phyloP scores from a whole-genome alignment of 805 yeast genomes.

The Candida sithepensis region DNA sequence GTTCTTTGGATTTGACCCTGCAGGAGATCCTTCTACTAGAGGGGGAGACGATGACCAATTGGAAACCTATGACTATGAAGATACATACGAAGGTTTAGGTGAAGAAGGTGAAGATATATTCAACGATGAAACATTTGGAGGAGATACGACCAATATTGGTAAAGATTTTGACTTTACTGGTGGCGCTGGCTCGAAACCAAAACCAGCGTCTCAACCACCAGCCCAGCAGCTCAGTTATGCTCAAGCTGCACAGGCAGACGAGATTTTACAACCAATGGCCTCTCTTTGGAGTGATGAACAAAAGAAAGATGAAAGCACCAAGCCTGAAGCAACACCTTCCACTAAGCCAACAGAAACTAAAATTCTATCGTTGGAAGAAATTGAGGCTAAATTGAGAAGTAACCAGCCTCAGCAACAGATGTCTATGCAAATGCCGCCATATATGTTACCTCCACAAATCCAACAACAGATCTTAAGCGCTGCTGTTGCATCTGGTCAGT shows the following conservation, averaged over 20 bases:
- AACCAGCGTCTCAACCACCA: constrained; percentile 25
- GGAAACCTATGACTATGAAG: constrained; percentile 69
- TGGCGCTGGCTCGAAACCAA: constrained; percentile 17
- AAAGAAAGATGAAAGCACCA: constrained; percentile 15
- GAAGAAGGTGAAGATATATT: constrained; percentile 72
- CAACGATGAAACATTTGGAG: constrained; percentile 79
- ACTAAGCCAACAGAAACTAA: constrained; percentile 31
- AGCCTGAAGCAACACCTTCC: constrained; percentile 7
- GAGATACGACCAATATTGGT: constrained; percentile 38
- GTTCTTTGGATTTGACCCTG: constrained; percentile 61
- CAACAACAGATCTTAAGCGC: constrained; percentile 29
- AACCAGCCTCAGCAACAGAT: constrained; percentile 25
- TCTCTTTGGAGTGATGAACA: constrained; percentile 56
- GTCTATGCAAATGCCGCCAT: constrained; percentile 23
- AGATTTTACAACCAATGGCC: constrained; percentile 62
- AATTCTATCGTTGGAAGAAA: constrained; percentile 73
- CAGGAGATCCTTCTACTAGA: constrained; percentile 35
- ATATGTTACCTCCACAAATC: constrained; percentile 30
- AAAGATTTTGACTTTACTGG: constrained; percentile 66
- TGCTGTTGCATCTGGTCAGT: constrained; percentile 32
- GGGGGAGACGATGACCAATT: constrained; percentile 17
- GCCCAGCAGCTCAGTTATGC: constrained; percentile 39
- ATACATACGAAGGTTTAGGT: constrained; percentile 77
- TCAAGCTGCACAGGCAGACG: constrained; percentile 39
- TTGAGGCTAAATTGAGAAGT: constrained; percentile 71